A percentile compares a stretch with the other conserved stretches of the same genome.
Evolutionary conservation across 768 basidiomycete species (phyloP).

Genomic region (Cyclocybe cylindracea): DNA sequence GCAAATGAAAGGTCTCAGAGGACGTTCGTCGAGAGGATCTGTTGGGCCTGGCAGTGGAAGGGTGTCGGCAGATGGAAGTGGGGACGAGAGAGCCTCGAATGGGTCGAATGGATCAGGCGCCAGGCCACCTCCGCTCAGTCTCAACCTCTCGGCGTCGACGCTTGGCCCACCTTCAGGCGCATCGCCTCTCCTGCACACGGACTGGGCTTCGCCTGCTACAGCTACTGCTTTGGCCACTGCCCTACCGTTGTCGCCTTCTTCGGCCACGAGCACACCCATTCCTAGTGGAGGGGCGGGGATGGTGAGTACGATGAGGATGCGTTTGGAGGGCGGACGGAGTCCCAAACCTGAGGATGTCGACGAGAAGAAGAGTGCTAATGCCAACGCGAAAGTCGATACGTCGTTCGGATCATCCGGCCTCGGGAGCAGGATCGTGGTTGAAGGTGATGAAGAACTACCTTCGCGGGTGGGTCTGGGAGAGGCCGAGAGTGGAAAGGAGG

Average conservation of each 20-base stretch:
- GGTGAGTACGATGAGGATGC: too few relatives aligned
- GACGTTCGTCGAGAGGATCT: too few relatives aligned
- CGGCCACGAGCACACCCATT: constrained; percentile 14
- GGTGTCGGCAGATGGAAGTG: too few relatives aligned
- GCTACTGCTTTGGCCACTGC: constrained; percentile 13
- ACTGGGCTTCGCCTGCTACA: constrained; percentile 37
- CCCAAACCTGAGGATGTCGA: background rate
- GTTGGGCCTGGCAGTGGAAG: too few relatives aligned
- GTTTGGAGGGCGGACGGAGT: background rate
- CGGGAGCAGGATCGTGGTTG: constrained; percentile 41
- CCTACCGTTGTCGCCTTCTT: constrained; percentile 15
- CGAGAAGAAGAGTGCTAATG: background rate
- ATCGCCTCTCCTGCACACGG: constrained; percentile 41
- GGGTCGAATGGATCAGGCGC: too few relatives aligned
- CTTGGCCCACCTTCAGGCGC: constrained; percentile 3
- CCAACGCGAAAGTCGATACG: constrained; percentile 4
- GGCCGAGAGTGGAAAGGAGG: background rate
- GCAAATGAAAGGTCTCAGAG: too few relatives aligned
- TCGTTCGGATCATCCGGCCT: constrained; percentile 13
- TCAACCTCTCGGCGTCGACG: background rate
- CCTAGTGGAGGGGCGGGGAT: constrained; percentile 30
- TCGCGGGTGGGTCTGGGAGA: constrained; percentile 24
- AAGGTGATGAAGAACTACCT: constrained; percentile 45
- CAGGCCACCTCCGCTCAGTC: background rate
- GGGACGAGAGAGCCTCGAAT: too few relatives aligned